Evolutionary conservation across 2,329 filamentous ascomycete genomes (phyloP), one percentile per base, ranked within the genome.

Genomic region (Neofusicoccum laricinum): DNA sequence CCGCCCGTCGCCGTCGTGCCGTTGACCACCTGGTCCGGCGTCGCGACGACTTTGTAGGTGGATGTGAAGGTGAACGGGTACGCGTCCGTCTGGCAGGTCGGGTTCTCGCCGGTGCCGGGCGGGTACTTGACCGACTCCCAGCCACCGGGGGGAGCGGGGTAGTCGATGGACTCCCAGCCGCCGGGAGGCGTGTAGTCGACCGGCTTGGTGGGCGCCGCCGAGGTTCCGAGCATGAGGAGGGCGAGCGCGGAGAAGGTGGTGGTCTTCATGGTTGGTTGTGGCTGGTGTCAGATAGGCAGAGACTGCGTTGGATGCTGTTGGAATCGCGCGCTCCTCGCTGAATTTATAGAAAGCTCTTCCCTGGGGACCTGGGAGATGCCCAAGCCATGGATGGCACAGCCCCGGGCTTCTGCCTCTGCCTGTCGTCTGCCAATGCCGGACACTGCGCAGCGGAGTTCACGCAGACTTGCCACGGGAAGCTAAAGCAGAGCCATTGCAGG

Each of bases 1-100:
- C 82, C 81, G 30, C 78, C 78, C 1, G 75, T 71, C 3, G 71
- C 67, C 61, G 74, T 77, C 5, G 76, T 77, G 51, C 71, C 72
- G 66, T 81, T 76, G 67, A 84, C 79, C 65, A 85, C 82, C 68
- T 85, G 76, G 46, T 82, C 76, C 1, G 82, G 82, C 3, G 75
- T 80, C 15, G 84, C 83, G 48, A 77, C 71, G 64, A 85, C 73
- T 45, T 77, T 68, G 75, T 80, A 85, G 64, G 77, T 80, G 17
- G 80, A 81, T 64, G 83, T 84, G 75, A 84, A 86, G 66, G 71
- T 69, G 67, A 74, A 75, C 55, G 70, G 51, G 68, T 71, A 71
- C 48, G 71, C 70, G 14, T 67, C 66, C 65, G 70, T 69, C 67
- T 68, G 67, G 68, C 45, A 48, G 17, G 17, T 10, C 1, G 45